Evolutionary conservation across 2,329 filamentous ascomycete genomes (phyloP).

Genomic region (Annulohypoxylon truncatum): DNA sequence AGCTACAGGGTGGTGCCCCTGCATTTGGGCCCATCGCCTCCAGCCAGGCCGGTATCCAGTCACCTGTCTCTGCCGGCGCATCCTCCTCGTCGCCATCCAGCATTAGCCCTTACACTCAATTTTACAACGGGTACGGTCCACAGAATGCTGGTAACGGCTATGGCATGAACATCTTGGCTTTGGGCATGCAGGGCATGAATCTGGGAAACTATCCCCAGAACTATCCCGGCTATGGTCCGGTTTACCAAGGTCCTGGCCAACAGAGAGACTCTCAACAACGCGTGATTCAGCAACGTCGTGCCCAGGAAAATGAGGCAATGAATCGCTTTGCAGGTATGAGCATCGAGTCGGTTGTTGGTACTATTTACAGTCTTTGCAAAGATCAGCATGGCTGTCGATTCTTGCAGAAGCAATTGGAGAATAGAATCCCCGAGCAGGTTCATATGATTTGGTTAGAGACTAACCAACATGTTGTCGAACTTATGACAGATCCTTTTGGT

Average conservation of each 20-base stretch:
- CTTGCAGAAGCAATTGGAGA: constrained; percentile 96
- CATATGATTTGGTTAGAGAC: constrained; percentile 96
- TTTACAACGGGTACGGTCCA: constrained; percentile 50
- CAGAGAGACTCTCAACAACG: constrained; percentile 80
- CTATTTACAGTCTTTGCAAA: constrained; percentile 92
- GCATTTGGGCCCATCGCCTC: constrained; percentile 77
- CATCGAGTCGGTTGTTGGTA: constrained; percentile 81
- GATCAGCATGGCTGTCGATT: constrained; percentile 98
- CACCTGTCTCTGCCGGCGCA: constrained; percentile 41
- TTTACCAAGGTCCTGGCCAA: constrained; percentile 64
- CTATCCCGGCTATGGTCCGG: constrained; percentile 67
- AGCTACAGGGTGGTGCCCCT: constrained; percentile 81
- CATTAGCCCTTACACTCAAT: constrained; percentile 30
- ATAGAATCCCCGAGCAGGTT: constrained; percentile 82
- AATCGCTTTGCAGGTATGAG: constrained; percentile 86
- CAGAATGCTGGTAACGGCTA: constrained; percentile 49
- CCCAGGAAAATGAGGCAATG: constrained; percentile 78
- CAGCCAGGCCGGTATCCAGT: constrained; percentile 47
- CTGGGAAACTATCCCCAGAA: constrained; percentile 68
- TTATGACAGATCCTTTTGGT: constrained; percentile 99
- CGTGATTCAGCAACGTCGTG: constrained; percentile 79
- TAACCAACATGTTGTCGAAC: constrained; percentile 90
- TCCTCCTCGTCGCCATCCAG: constrained; percentile 32
- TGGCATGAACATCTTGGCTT: constrained; percentile 70
- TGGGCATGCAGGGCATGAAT: constrained; percentile 75